Evolutionary conservation across 108 stramenopile genomes (phyloP), one percentile per base, ranked within the genome.

Genomic region (Cyclotella sp.): DNA sequence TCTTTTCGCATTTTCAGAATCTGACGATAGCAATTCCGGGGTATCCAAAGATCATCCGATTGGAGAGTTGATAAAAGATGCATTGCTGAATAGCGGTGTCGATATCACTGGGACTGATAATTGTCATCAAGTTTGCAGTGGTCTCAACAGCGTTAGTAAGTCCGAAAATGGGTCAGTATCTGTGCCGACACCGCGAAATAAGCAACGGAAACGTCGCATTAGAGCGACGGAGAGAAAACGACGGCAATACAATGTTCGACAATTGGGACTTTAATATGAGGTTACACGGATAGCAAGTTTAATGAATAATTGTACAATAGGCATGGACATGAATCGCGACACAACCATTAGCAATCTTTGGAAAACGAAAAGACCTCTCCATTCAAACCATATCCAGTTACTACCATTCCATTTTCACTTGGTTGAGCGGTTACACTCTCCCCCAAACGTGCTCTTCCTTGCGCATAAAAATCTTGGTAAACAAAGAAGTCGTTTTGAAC

Each of bases 161-260:
- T 52, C 45, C 0, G n/a, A 67, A 29, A 44, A 58, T 44, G 75
- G 49, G 18, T 43, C 64, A n/a, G 63, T 75, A n/a, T 59, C 69
- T 18, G 60, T 75, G 18, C 83, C 83, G 9, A 76, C 26, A 28
- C 68, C 83, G 14, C 68, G 83, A 18, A 84, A 84, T 39, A 84
- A 84, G 22, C 83, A 84, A 47, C 24, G 78, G 22, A 75, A 76
- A 12, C 67, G 68, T 9, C 55, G 28, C 24, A 53, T 44, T 42
- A 79, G 80, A 43, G 59, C 27, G 65, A 61, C 53, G 66, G 62
- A 54, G 19, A 24, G 73, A 54, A 60, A 34, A 29, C 47, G 63
- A 46, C 62, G 61, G 24, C 34, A 39, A 39, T 18, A 24, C 18
- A 15, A 22, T 0, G 34, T 34, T 34, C 34, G 34, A 34, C 34